Evolutionary conservation across 2,329 filamentous ascomycete species (phyloP).

Genomic region (Chaetomiaceae sp.): DNA sequence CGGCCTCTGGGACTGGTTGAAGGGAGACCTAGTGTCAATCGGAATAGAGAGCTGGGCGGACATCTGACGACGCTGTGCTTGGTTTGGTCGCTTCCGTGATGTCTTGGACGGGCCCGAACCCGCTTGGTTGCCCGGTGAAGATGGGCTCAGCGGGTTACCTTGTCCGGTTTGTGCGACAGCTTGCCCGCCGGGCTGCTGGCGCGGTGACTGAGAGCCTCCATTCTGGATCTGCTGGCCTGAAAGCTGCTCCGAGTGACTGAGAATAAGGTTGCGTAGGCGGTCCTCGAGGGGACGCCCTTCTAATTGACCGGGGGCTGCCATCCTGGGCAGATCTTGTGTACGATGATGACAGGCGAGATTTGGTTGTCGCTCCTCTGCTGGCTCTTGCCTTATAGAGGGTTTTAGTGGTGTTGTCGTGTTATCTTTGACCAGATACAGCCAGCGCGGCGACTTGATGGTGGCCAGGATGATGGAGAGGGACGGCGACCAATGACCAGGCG

Average conservation of each 20-base stretch:
- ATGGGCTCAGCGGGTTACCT: conserved; percentile 11
- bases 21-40: conserved; percentile 44
- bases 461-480: no score
- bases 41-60: conserved; percentile 55
- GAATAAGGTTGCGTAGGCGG: conserved; percentile 55
- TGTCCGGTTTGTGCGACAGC: neutral
- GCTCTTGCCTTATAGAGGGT: neutral
- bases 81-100: conserved; percentile 53
- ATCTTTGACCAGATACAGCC: no score
- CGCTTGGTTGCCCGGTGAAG: neutral
- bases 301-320: neutral
- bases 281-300: conserved; percentile 43
- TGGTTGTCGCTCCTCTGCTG: neutral
- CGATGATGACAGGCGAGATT: neutral
- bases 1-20: conserved; percentile 29
- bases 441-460: no score
- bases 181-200: neutral
- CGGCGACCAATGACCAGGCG: no score
- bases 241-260: conserved; percentile 40
- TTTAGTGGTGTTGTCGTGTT: no score
- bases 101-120: conserved; percentile 24
- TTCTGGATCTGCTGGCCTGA: neutral
- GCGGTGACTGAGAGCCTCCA: neutral
- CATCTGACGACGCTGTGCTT: conserved; percentile 61
- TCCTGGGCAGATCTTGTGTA: neutral